These are phyloP conservation scores for Lathyrus tuberosus DNA, from an alignment of 306 rosid genomes.

Conservation along the genomic window DNA sequence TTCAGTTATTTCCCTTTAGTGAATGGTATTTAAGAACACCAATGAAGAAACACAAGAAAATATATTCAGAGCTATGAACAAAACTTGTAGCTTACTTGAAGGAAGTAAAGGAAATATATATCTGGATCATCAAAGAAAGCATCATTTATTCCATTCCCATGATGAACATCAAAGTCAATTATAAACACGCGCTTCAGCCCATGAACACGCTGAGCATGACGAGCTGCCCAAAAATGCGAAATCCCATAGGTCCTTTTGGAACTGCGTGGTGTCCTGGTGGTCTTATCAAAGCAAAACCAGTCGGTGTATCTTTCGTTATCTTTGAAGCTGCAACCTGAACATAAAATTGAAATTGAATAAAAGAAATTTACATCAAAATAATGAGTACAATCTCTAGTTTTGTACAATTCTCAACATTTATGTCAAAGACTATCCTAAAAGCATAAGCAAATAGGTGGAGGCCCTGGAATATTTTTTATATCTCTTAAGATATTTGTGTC, in stretches of 20 bases:
- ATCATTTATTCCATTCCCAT: slow-evolving; percentile 95
- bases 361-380: slow-evolving; percentile 19
- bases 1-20: not conserved
- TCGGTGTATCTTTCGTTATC: slow-evolving; percentile 58
- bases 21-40: slow-evolving; percentile 31
- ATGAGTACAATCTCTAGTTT: slow-evolving; percentile 18
- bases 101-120: slow-evolving; percentile 87
- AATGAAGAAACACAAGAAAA: slow-evolving; percentile 18
- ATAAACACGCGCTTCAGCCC: slow-evolving; percentile 84
- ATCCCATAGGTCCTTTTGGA: slow-evolving; percentile 93
- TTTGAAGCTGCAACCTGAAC: slow-evolving; percentile 75
- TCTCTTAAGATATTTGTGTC: slow-evolving; percentile 16
- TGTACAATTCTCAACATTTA: slow-evolving; percentile 21
- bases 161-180: slow-evolving; percentile 92
- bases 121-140: slow-evolving; percentile 91
- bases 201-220: slow-evolving; percentile 83
- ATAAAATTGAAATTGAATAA: slow-evolving; percentile 22
- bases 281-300: slow-evolving; percentile 91
- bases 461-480: slow-evolving; percentile 7
- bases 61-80: slow-evolving; percentile 5
- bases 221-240: slow-evolving; percentile 94
- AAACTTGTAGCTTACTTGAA: slow-evolving; percentile 69
- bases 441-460: slow-evolving; percentile 15
- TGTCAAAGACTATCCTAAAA: slow-evolving; percentile 17
- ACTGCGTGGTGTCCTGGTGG: slow-evolving; percentile 99